phyloP scores from a whole-genome alignment of 2,329 filamentous ascomycete species.

The Pseudocercospora vitis region DNA sequence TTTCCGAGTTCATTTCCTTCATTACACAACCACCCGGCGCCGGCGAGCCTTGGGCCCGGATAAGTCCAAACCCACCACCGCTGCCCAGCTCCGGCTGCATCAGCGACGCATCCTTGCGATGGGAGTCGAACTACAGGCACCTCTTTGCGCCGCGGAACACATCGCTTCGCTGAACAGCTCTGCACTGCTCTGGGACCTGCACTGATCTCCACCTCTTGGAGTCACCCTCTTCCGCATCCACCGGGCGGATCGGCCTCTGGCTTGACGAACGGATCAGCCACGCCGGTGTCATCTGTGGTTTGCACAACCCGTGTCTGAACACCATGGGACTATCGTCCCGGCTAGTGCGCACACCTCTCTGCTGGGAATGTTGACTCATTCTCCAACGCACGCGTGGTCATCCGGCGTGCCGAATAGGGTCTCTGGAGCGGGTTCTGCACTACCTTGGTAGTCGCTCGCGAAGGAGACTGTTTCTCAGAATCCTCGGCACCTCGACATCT shows the following conservation, averaged over 20 bases:
- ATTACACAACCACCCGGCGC: not conserved
- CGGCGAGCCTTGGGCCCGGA: not conserved
- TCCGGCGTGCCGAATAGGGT: not conserved
- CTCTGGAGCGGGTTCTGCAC: not conserved
- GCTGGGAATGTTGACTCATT: not conserved
- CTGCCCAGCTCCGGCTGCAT: not conserved
- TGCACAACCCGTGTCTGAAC: not conserved
- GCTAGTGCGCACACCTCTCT: not conserved
- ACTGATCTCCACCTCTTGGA: not conserved
- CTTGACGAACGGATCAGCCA: not conserved
- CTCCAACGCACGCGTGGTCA: not conserved
- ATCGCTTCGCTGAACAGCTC: not conserved
- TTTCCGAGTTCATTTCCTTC: too few relatives aligned
- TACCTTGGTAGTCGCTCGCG: constrained; percentile 3
- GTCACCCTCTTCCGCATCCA: not conserved
- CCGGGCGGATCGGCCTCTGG: constrained; percentile 1
- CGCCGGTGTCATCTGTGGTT: not conserved
- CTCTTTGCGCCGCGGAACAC: not conserved
- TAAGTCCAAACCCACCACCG: constrained; percentile 7
- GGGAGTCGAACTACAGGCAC: constrained; percentile 1
- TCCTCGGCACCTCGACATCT: not conserved
- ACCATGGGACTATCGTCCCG: not conserved
- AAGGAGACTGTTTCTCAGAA: not conserved
- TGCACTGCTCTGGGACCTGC: not conserved
- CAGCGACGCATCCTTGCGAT: constrained; percentile 4